phyloP scores from a whole-genome alignment of 352 stramenopile genomes.

The Hyphochytrium catenoides region DNA sequence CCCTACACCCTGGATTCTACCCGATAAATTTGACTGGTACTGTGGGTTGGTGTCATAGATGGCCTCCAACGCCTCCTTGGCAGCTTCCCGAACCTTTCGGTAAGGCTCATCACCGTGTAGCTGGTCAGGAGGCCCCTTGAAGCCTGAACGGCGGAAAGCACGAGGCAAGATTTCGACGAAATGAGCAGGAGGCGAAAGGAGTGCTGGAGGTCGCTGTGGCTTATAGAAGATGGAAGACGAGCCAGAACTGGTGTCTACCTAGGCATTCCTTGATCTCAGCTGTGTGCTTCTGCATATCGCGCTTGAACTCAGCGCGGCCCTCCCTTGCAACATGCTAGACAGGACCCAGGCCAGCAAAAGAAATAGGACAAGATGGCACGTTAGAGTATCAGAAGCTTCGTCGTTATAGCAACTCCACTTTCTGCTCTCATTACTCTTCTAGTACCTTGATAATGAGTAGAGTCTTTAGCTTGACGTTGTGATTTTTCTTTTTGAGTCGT shows the following conservation, averaged over 20 bases:
- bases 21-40: too few relatives aligned
- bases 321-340: conserved; percentile 66
- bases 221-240: conserved; percentile 2
- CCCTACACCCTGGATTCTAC: too few relatives aligned
- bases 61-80: conserved; percentile 80
- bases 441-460: conserved; percentile 81
- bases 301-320: conserved; percentile 65
- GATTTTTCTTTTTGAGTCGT: conserved; percentile 80
- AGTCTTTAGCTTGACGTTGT: conserved; percentile 82
- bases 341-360: too few relatives aligned
- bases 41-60: conserved; percentile 77
- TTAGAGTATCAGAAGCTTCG: too few relatives aligned
- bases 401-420: too few relatives aligned
- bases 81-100: conserved; percentile 62
- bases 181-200: background rate
- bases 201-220: conserved; percentile 1
- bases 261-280: conserved; percentile 72
- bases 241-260: conserved; percentile 20
- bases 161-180: too few relatives aligned
- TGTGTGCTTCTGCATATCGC: conserved; percentile 71
- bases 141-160: too few relatives aligned
- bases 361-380: too few relatives aligned
- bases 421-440: too few relatives aligned
- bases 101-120: conserved; percentile 83
- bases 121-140: conserved; percentile 67